A percentile compares a stretch with the other conserved stretches of the same genome.
phyloP scores from a whole-genome alignment of 23 red algal species.

The Gracilaria vermiculophylla region DNA sequence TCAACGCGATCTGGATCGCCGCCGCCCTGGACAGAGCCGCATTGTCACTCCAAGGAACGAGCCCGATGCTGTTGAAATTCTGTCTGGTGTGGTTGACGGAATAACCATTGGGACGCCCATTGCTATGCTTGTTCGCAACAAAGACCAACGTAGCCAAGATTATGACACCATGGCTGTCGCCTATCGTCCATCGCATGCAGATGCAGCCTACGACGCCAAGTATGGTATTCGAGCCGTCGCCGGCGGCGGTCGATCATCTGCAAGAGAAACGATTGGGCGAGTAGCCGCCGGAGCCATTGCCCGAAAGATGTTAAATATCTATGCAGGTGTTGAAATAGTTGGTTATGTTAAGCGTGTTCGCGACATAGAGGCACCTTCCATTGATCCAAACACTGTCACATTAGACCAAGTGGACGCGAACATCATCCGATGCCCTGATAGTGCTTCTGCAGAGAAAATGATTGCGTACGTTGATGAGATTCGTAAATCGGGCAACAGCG shows the following conservation, averaged over 20 bases:
- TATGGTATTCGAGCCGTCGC: slow-evolving; percentile 97
- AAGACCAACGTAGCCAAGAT: slow-evolving; percentile 88
- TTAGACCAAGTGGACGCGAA: slow-evolving; percentile 81
- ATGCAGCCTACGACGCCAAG: slow-evolving; percentile 98
- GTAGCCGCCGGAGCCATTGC: slow-evolving; percentile 97
- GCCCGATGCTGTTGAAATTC: slow-evolving; percentile 89
- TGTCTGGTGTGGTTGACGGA: slow-evolving; percentile 92
- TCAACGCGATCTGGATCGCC: slow-evolving; percentile 87
- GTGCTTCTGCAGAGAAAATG: slow-evolving; percentile 79
- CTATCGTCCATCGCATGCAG: slow-evolving; percentile 95
- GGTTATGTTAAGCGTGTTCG: slow-evolving; percentile 86
- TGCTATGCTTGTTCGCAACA: slow-evolving; percentile 95
- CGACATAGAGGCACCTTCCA: slow-evolving; percentile 69
- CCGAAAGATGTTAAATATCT: slow-evolving; percentile 68
- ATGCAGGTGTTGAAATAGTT: slow-evolving; percentile 83
- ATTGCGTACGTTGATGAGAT: slow-evolving; percentile 89
- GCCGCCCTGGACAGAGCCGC: slow-evolving; percentile 90
- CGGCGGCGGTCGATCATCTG: slow-evolving; percentile 89
- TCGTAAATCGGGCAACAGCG: slow-evolving; percentile 81
- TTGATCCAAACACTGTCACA: slow-evolving; percentile 79
- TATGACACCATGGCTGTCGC: slow-evolving; percentile 92
- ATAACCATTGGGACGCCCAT: slow-evolving; percentile 93
- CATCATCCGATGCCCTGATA: slow-evolving; percentile 90
- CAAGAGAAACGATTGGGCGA: slow-evolving; percentile 94
- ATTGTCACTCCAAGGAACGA: slow-evolving; percentile 95